Evolutionary conservation across 2,329 filamentous ascomycete species (phyloP).

Genomic region (Venturia carpophila): DNA sequence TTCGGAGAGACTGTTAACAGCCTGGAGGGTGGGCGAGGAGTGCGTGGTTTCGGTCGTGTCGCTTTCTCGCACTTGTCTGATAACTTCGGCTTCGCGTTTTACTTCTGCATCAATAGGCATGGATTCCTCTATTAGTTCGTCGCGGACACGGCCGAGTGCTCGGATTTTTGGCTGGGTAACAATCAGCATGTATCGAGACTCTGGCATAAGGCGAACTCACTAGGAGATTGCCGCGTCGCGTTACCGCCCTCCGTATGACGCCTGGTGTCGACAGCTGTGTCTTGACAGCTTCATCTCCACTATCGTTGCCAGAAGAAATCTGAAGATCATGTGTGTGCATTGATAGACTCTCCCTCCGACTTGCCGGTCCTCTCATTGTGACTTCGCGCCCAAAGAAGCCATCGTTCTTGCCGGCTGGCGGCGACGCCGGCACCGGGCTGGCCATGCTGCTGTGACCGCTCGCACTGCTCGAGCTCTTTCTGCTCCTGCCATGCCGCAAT

Average conservation of each 20-base stretch:
- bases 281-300: constrained; percentile 57
- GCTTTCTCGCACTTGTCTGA: constrained; percentile 87
- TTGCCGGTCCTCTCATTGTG: constrained; percentile 40
- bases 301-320: constrained; percentile 71
- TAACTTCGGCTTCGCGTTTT: constrained; percentile 86
- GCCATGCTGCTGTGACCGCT: constrained; percentile 62
- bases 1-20: constrained; percentile 48
- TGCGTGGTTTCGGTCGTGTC: constrained; percentile 62
- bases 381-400: constrained; percentile 49
- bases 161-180: constrained; percentile 77
- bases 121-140: constrained; percentile 79
- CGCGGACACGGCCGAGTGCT: constrained; percentile 86
- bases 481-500: constrained; percentile 49
- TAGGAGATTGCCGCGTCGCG: constrained; percentile 78
- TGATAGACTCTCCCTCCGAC: constrained; percentile 79
- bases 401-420: constrained; percentile 51
- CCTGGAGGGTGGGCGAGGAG: constrained; percentile 61
- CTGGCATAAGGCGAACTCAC: constrained; percentile 44
- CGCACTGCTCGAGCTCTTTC: constrained; percentile 61
- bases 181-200: constrained; percentile 21
- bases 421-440: constrained; percentile 67
- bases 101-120: constrained; percentile 83
- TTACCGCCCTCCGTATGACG: constrained; percentile 76
- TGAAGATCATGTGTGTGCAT: constrained; percentile 84
- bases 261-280: constrained; percentile 50